Base-by-base conservation (phyloP, 2,329 filamentous ascomycete genomes). In the Calonectria pteridis region DNA sequence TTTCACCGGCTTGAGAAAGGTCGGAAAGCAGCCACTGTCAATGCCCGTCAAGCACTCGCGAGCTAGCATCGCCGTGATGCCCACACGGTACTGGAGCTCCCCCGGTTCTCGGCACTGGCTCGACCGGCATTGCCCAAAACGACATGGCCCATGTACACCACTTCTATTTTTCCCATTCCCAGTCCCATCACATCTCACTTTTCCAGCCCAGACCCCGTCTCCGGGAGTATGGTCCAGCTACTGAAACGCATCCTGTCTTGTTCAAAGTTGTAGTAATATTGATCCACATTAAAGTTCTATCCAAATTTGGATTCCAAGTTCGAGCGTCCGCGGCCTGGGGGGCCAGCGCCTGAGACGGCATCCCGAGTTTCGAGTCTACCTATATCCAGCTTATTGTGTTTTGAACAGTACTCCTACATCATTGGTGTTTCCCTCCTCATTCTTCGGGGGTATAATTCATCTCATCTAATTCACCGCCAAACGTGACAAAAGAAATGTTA, bases 381-480 rank as follows among this genome's bases (percentile, higher is more conserved):
- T 46, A 67, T 77, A 80, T 79, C 78, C 78, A 79, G 78, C 68
- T 40, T 62, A 46, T 71, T 72, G 50, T 59, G 73, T 63, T 68
- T 72, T 72, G 31, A 75, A 77, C 40, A 63, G 33, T 71, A 59
- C 63, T 72, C 73, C 74, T 73, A 77, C 78, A 73, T 80, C 74
- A 75, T 69, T 68, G 67, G 72, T 40, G 59, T 35, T 77, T 76
- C 77, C 78, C 74, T 79, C 69, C 74, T 80, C 72, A 73, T 81
- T 73, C 78, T 77, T 73, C 58, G 72, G 78, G 79, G 79, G 79
- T 80, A 80, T 80, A 80, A 77, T 77, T 79, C 79, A 78, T 79
- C 79, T 81, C 78, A 75, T 80, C 79, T 81, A 81, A 73, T 80
- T 80, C 72, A 77, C 79, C 79, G 73, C 78, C 63, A 78, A 77